Conservation (phyloP, 176 grass and related monocot species). For the Eleusine indica region DNA sequence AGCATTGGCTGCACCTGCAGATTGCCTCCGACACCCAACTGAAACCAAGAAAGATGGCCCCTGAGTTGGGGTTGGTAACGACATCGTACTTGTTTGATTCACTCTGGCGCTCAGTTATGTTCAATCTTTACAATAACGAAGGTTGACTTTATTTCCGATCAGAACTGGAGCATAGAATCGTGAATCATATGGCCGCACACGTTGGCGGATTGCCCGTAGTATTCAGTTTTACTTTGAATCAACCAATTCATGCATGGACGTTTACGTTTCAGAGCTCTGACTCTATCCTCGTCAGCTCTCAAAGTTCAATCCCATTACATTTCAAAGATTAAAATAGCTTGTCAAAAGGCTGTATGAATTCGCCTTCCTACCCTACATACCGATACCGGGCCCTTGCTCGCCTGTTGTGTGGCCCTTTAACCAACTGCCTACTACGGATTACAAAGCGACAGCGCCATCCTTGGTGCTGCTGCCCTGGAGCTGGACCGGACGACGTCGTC, state of each 20-base stretch:
- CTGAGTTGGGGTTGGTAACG: too few species aligned
- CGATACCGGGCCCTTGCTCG: neutral
- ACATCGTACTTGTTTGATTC: neutral
- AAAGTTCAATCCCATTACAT: neutral
- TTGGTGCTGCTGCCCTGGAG: conserved; percentile 1
- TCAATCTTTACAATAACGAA: neutral
- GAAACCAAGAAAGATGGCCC: neutral
- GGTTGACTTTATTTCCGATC: conserved; percentile 13
- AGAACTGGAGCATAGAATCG: neutral
- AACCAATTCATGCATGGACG: neutral
- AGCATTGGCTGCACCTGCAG: neutral
- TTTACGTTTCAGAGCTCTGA: conserved; percentile 7
- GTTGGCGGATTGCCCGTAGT: neutral
- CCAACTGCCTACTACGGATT: conserved; percentile 9
- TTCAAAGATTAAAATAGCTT: neutral
- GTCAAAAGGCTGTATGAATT: conserved; percentile 39
- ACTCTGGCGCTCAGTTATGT: neutral
- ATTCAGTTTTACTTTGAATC: conserved; percentile 35
- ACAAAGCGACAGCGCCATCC: conserved; percentile 23
- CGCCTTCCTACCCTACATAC: neutral
- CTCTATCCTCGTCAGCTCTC: neutral
- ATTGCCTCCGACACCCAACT: neutral
- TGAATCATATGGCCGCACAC: neutral
- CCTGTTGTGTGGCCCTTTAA: conserved; percentile 33
- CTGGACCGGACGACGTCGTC: conserved; percentile 4